phyloP scores from a whole-genome alignment of 257 asterid genomes.

The Sherardia arvensis region DNA sequence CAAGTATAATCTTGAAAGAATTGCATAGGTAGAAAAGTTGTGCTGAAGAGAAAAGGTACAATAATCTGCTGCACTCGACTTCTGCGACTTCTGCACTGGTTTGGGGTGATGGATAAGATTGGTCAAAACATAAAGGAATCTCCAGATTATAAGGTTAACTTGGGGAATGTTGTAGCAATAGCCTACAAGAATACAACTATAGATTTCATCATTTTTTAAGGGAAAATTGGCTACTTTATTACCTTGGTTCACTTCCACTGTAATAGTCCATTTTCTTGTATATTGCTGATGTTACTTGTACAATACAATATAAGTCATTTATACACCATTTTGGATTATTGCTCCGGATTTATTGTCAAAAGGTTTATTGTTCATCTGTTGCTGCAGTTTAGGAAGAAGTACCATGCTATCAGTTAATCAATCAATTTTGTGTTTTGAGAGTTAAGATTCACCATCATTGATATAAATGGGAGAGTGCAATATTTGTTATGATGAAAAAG shows the following conservation, averaged over 20 bases:
- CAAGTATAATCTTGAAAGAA: slow-evolving; percentile 64
- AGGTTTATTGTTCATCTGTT: not conserved
- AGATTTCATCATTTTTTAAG: not conserved
- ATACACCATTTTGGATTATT: not conserved
- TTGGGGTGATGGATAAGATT: not conserved
- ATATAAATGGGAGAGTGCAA: too few relatives aligned
- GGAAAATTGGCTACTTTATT: slow-evolving; percentile 3
- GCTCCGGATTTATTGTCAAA: not conserved
- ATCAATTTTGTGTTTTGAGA: not conserved
- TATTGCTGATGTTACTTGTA: not conserved
- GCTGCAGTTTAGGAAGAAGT: not conserved
- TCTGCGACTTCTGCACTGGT: not conserved
- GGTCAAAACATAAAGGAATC: not conserved
- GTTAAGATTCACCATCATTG: too few relatives aligned
- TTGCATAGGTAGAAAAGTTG: slow-evolving; percentile 27
- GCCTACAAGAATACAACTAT: slow-evolving; percentile 15
- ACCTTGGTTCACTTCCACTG: not conserved
- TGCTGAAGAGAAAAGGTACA: not conserved
- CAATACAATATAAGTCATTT: not conserved
- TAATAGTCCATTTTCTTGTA: not conserved
- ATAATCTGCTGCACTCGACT: not conserved
- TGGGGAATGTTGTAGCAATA: slow-evolving; percentile 27
- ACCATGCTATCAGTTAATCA: not conserved
- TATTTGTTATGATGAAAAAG: too few relatives aligned
- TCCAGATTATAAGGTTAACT: slow-evolving; percentile 16